Base-by-base conservation (phyloP, 2,329 filamentous ascomycete genomes). In the Cordyceps cateniannulata region DNA sequence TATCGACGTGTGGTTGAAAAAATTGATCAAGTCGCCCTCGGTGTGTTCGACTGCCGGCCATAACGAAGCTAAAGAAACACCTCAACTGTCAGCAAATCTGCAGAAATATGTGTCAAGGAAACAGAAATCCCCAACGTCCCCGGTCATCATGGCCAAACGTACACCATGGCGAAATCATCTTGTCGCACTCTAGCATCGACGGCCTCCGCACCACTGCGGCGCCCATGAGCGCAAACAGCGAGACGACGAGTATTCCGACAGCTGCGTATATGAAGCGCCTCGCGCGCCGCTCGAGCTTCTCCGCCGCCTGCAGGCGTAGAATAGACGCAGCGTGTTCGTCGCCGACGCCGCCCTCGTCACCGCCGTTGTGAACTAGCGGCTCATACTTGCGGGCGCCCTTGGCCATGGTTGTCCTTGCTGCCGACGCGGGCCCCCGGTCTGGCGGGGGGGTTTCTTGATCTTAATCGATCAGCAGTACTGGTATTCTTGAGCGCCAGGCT, bases 1-100 rank as follows among this genome's bases (percentile, higher is more conserved):
- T 47, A 60, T 56, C 22, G 63, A 63, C 16, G 61, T 40, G 20
- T 64, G 58, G 56, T 62, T 63, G 18, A 63, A 60, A 16, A 44
- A 62, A 12, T 63, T 63, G 18, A 61, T 7, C 9, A 61, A 16
- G 35, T 61, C 59, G 24, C 59, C 59, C n/a, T 61, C 59, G 10
- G 50, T 49, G 42, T 55, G 35, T 22, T 61, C 44, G 32, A 61
- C 59, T 12, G 59, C 59, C 7, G 50, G 51, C 59, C 59, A 61
- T 42, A 61, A 16, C 24, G 59, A 55, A n/a, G 59, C 59, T 61
- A 24, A 20, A 20, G 14, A 29, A 18, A 1, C 22, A 22, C 14
- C 16, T n/a, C 7, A 24, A 59, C 1, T 12, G 32, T 52, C 12
- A 35, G 38, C 2, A 32, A 49, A 12, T 1, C 6, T 22, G n/a